A percentile compares a stretch with the other conserved stretches of the same genome.
phyloP scores from a whole-genome alignment of 1,284 basidiomycete genomes.

The Cryptococcus sp. region DNA sequence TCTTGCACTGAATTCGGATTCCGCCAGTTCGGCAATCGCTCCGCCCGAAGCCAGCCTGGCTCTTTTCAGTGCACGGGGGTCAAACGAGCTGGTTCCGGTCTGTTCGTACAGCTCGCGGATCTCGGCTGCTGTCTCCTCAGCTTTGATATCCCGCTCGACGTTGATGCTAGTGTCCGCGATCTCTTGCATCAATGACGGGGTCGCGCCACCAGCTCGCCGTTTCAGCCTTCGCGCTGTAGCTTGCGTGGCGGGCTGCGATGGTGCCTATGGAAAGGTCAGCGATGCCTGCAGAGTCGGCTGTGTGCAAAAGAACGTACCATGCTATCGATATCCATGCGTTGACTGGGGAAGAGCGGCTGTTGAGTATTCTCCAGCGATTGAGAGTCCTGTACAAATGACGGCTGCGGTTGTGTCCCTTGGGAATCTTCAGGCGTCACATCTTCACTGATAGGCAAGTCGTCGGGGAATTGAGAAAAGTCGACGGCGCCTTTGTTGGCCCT shows the following conservation, averaged over 20 bases:
- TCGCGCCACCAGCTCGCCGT: constrained; percentile 28
- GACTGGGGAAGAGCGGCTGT: constrained; percentile 2
- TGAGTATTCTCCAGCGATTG: too few relatives aligned
- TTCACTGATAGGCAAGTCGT: constrained; percentile 8
- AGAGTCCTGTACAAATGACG: constrained; percentile 11
- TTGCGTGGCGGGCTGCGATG: not conserved
- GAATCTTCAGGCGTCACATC: constrained; percentile 5
- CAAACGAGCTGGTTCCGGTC: constrained; percentile 24
- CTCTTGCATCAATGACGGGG: constrained; percentile 13
- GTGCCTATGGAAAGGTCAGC: not conserved
- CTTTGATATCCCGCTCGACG: constrained; percentile 21
- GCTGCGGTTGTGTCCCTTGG: constrained; percentile 14
- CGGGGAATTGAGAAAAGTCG: constrained; percentile 10
- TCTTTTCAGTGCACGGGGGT: constrained; percentile 11
- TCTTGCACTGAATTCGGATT: not conserved
- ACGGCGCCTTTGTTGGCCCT: constrained; percentile 19
- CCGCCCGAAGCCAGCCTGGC: constrained; percentile 14
- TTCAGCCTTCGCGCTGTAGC: constrained; percentile 18
- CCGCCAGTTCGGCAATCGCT: constrained; percentile 5
- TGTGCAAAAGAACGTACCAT: constrained; percentile 2
- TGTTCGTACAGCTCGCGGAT: constrained; percentile 44
- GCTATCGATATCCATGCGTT: constrained; percentile 13
- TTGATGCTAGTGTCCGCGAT: constrained; percentile 22
- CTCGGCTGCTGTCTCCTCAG: constrained; percentile 34
- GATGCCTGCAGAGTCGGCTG: not conserved